Evolutionary conservation across 129 eudicot genomes (phyloP), one percentile per base, ranked within the genome.

Genomic region (Lactuca saligna): DNA sequence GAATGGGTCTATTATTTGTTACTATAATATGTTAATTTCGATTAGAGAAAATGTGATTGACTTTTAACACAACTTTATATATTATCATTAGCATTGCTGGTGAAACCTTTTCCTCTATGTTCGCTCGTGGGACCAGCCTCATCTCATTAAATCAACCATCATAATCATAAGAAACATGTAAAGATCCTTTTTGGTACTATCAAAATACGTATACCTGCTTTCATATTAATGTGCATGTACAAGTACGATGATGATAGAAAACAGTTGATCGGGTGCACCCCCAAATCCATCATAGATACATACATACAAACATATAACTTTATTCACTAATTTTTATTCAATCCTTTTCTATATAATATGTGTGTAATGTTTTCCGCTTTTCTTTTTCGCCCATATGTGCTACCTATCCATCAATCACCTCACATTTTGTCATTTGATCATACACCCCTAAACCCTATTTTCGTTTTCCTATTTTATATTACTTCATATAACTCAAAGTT

Each of bases 271-370:
- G n/a, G 35, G 33, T 44, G 73, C 73, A 68, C 75, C 75, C 65
- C 63, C 75, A 76, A 76, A 76, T 76, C 70, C 80, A 69, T 76
- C 81, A 69, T 70, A 9, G 20, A 76, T 76, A 69, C 76, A 17
- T 69, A 76, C 41, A 53, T 51, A 76, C 75, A 61, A 60, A 69
- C 70, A 76, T 76, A 69, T 61, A 76, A 50, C 81, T 76, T 76
- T 76, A 76, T 76, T 76, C 75, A 62, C 48, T 62, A 10, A 41
- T 55, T 61, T 65, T 69, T 61, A 76, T 76, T 76, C 75, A 76
- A 31, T 69, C 81, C 81, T 41, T 69, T 76, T 69, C 81, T 55
- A 69, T 76, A 76, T 76, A 76, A 69, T 69, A 69, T 76, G 33
- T 69, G 81, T 69, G 8, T 50, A 76, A 69, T 69, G 75, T 76